Base-by-base conservation (phyloP, 169 alveolate species). In the Eimeria necatrix region DNA sequence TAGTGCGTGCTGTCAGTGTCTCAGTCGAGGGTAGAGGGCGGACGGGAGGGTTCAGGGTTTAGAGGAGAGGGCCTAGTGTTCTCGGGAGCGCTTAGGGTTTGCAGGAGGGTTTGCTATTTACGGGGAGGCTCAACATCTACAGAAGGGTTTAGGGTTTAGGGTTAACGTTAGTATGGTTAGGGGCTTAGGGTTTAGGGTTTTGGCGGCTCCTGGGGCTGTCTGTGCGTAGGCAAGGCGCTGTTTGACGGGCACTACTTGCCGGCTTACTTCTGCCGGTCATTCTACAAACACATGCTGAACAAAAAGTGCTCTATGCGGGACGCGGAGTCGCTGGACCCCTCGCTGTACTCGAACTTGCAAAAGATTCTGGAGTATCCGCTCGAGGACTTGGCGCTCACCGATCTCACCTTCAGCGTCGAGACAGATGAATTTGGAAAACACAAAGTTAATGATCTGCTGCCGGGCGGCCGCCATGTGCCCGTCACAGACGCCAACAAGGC, bases 251-350 rank as follows among this genome's bases (percentile, higher is more conserved):
- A 98, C 93, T 98, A 98, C 94, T 95, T 99, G 74, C 99, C 98
- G 96, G 99, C 99, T 32, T 99, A 99, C 97, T 99, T 99, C 97
- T 98, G 99, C 48, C 98, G 99, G 32, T 97, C 99, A 70, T 99
- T 99, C 95, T 99, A 99, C 97, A 99, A 99, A 97, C 99, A 99
- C 95, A 99, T 99, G 98, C 97, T 98, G 52, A 99, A 99, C 59
- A 98, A 99, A 93, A 98, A 98, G 95, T 97, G 99, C 48, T 97
- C 97, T 10, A 98, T 99, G 68, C 98, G 99, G 56, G 99, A 99
- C 93, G 99, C 99, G 96, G 99, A 99, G 96, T 99, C 99, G 87
- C 98, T 98, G 52, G 99, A 99, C 94, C 99, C 99, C 24, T 99
- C 98, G 68, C 98, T 98, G 94, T 99, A 98, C 97, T 98, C 98